Conservation (phyloP, 495 filamentous ascomycete genomes). For the Hypoxylon subgilvum region DNA sequence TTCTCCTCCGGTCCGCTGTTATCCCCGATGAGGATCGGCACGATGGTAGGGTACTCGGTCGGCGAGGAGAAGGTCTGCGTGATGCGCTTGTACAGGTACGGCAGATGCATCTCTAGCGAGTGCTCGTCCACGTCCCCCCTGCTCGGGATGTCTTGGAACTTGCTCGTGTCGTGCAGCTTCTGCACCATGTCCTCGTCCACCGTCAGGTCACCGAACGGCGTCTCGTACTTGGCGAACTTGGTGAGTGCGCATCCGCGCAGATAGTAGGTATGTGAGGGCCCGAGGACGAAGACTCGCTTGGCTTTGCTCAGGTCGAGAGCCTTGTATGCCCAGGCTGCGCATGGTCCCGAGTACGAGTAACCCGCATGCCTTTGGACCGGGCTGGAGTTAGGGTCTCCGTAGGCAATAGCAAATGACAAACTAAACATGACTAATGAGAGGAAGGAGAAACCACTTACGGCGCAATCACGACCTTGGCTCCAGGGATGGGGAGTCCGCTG, state of each 20-base stretch:
- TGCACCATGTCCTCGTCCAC: constrained; percentile 73
- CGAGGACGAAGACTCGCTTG: constrained; percentile 91
- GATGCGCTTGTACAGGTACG: constrained; percentile 88
- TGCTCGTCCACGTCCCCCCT: constrained; percentile 84
- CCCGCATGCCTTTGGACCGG: constrained; percentile 77
- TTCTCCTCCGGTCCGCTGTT: constrained; percentile 70
- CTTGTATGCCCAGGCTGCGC: constrained; percentile 95
- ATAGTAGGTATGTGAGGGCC: constrained; percentile 89
- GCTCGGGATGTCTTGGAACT: constrained; percentile 76
- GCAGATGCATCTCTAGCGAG: constrained; percentile 95
- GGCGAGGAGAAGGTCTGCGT: constrained; percentile 58
- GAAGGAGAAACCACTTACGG: constrained; percentile 69
- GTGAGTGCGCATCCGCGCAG: constrained; percentile 80
- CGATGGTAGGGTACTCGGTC: constrained; percentile 69
- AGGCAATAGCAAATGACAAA: constrained; percentile 3
- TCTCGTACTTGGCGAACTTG: constrained; percentile 74
- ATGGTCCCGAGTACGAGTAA: constrained; percentile 92
- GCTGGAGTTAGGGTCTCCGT: constrained; percentile 17
- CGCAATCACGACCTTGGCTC: constrained; percentile 89
- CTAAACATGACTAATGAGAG: too few species aligned
- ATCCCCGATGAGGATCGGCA: constrained; percentile 89
- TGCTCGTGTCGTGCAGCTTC: constrained; percentile 64
- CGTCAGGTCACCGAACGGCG: constrained; percentile 79
- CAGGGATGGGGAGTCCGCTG: constrained; percentile 68
- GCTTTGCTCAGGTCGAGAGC: constrained; percentile 78